A percentile compares a stretch with the other conserved stretches of the same genome.
phyloP scores from a whole-genome alignment of 1,284 basidiomycete genomes.

The Ganoderma multipileum region DNA sequence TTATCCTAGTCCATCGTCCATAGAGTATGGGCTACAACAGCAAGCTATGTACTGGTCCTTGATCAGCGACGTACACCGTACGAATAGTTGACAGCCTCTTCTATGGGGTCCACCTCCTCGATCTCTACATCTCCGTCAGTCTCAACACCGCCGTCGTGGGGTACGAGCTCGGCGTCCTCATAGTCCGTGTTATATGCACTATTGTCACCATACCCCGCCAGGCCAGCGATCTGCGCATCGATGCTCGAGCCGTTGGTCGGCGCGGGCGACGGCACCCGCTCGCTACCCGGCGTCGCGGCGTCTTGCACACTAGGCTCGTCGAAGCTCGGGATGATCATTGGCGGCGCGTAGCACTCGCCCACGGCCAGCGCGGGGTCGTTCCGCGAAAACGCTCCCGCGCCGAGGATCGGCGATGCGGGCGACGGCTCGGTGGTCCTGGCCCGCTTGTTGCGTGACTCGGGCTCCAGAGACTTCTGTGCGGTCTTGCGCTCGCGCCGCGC shows the following conservation, averaged over 20 bases:
- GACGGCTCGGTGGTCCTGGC: conserved; percentile 26
- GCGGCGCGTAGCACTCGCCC: conserved; percentile 30
- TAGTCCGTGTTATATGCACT: conserved; percentile 44
- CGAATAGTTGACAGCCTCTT: conserved; percentile 27
- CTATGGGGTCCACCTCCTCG: conserved; percentile 30
- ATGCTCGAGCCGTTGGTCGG: conserved; percentile 57
- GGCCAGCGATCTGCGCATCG: conserved; percentile 42
- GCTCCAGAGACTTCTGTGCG: conserved; percentile 26
- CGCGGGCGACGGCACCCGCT: conserved; percentile 53
- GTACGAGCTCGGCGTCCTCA: conserved; percentile 31
- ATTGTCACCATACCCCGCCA: conserved; percentile 34
- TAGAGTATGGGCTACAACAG: neutral
- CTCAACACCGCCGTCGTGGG: conserved; percentile 18
- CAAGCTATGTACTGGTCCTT: conserved; percentile 2
- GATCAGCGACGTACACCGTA: conserved; percentile 7
- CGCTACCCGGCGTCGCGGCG: conserved; percentile 28
- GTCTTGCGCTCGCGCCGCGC: conserved; percentile 33
- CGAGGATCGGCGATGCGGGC: conserved; percentile 13
- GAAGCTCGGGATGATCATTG: conserved; percentile 31
- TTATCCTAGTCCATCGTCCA: neutral
- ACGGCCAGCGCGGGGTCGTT: conserved; percentile 10
- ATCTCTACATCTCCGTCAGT: conserved; percentile 32
- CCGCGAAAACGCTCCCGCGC: conserved; percentile 10
- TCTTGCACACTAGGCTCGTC: conserved; percentile 16
- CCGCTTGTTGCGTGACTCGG: conserved; percentile 23